Evolutionary conservation across 129 eudicot species (phyloP).

Genomic region (Lactuca sativa): DNA sequence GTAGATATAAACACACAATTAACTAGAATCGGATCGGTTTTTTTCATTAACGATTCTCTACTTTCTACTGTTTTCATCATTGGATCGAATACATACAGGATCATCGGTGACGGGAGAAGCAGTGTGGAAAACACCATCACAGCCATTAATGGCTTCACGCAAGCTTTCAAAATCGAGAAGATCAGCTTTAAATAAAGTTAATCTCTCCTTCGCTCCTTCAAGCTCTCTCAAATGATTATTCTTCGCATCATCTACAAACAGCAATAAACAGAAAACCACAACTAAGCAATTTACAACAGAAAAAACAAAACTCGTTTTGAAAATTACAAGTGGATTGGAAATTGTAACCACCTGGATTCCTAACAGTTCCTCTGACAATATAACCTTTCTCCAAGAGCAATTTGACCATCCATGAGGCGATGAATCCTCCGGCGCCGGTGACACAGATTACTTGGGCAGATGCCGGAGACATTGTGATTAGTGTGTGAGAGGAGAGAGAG

Average conservation of each 20-base stretch:
- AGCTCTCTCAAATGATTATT: slow-evolving; percentile 80
- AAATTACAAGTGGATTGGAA: neutral
- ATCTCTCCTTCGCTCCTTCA: slow-evolving; percentile 88
- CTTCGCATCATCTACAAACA: slow-evolving; percentile 72
- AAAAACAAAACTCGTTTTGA: neutral
- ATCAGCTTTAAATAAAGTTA: slow-evolving; percentile 81
- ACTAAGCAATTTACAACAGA: neutral
- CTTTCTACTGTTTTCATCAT: neutral
- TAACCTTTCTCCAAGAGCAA: slow-evolving; percentile 83
- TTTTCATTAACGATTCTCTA: neutral
- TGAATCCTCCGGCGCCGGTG: slow-evolving; percentile 99
- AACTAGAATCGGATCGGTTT: neutral
- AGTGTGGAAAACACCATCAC: slow-evolving; percentile 94
- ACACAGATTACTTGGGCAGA: slow-evolving; percentile 69
- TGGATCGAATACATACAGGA: slow-evolving; percentile 50
- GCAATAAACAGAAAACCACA: neutral
- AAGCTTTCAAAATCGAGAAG: slow-evolving; percentile 84
- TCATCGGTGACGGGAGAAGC: slow-evolving; percentile 98
- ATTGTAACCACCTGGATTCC: slow-evolving; percentile 71
- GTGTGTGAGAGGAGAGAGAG: too few species aligned
- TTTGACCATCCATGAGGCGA: slow-evolving; percentile 97
- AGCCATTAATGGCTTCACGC: slow-evolving; percentile 83
- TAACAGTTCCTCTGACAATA: slow-evolving; percentile 78
- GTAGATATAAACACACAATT: neutral
- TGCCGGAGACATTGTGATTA: slow-evolving; percentile 52